Evolutionary conservation across 192 early-diverging fungal species (phyloP), one percentile per base, ranked within the genome.

Genomic region (Mortierella alpina): DNA sequence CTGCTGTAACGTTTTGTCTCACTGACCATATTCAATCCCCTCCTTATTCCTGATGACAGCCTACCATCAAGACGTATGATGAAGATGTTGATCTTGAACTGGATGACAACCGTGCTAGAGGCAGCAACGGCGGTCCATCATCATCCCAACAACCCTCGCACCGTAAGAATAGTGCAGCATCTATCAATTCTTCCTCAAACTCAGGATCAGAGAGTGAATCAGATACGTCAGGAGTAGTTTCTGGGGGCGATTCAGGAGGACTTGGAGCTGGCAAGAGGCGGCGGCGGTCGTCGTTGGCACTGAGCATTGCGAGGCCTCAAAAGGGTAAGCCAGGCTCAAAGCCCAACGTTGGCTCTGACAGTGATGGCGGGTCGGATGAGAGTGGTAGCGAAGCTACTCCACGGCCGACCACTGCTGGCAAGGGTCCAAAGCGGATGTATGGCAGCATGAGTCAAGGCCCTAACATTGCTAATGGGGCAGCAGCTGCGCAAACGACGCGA

Each of bases 1-100:
- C 61, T 48, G 49, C 59, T 68, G 5, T 48, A 53, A 23, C n/a
- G 45, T 20, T 66, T 55, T 44, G 60, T 47, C 1, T 56, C 22
- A 66, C 49, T 54, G 39, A 11, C 48, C 23, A n/a, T n/a, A n/a
- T n/a, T n/a, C n/a, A 55, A 20, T 40, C 7, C 18, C 46, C 54
- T 20, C 53, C 41, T 7, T n/a, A 6, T 44, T 22, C 51, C 15
- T 7, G 40, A n/a, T 42, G 7, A 46, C 82, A 92, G 89, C 91
- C 91, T 22, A 88, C 78, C 7, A 93, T 94, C 39, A 91, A 93
- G 62, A 92, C 85, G 15, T 92, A 87, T 47, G 91, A 92, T 47
- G 92, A 93, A 65, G 88, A 91, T 54, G 84, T 93, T 48, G 92
- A 92, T 67, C 60, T 92, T 77, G 91, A 88, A 17, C 84, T 83